phyloP scores from a whole-genome alignment of 2,329 filamentous ascomycete species.

The Zalaria sp. region DNA sequence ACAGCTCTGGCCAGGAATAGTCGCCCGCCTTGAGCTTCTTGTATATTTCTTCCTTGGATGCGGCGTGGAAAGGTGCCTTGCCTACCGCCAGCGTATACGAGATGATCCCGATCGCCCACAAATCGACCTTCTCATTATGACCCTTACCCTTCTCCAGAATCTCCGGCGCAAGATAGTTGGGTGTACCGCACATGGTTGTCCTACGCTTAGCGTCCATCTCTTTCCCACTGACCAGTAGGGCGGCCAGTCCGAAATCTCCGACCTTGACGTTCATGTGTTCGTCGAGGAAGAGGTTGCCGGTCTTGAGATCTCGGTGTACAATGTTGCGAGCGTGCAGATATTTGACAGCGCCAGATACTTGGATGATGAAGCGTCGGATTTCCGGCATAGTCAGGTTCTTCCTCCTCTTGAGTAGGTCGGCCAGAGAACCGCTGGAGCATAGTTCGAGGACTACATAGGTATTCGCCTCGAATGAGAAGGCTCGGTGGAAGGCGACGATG shows the following conservation, averaged over 20 bases:
- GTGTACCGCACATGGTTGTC: constrained; percentile 90
- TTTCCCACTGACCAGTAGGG: constrained; percentile 77
- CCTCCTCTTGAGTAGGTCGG: constrained; percentile 92
- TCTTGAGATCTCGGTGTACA: constrained; percentile 93
- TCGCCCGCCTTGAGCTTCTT: constrained; percentile 52
- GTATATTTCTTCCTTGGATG: constrained; percentile 77
- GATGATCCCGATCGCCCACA: constrained; percentile 97
- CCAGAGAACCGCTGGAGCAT: constrained; percentile 88
- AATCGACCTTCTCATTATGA: constrained; percentile 94
- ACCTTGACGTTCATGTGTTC: constrained; percentile 94
- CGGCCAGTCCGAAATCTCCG: constrained; percentile 90
- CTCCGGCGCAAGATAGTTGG: constrained; percentile 96
- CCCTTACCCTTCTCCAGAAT: constrained; percentile 91
- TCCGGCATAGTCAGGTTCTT: constrained; percentile 87
- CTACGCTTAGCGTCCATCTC: constrained; percentile 71
- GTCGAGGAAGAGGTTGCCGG: constrained; percentile 95
- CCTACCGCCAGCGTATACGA: constrained; percentile 97
- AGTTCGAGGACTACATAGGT: constrained; percentile 92
- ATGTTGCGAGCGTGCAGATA: constrained; percentile 95
- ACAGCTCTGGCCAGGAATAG: constrained; percentile 63
- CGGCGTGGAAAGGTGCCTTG: constrained; percentile 90
- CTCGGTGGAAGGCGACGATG: constrained; percentile 88
- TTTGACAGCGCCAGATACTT: constrained; percentile 93
- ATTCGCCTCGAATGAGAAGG: constrained; percentile 76
- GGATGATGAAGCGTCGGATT: constrained; percentile 83